Evolutionary conservation across 768 basidiomycete species (phyloP).

Genomic region (Hypsizygus marmoreus): DNA sequence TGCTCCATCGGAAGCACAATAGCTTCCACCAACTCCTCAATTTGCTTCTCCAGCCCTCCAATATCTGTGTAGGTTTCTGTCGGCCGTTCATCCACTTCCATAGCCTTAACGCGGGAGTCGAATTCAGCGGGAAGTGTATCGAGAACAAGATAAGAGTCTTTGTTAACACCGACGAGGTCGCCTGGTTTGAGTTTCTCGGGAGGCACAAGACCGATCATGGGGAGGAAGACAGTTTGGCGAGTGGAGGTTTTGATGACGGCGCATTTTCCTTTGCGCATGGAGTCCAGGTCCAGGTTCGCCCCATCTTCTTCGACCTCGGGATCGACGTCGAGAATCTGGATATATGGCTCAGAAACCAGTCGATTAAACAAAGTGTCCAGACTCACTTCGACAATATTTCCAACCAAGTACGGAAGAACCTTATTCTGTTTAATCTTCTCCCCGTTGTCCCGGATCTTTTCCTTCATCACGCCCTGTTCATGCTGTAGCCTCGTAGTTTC

Average conservation of each 20-base stretch:
- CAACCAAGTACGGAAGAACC: conserved; percentile 95
- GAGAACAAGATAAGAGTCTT: conserved; percentile 96
- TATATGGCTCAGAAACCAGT: conserved; percentile 8
- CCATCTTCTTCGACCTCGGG: conserved; percentile 93
- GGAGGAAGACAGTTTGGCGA: conserved; percentile 97
- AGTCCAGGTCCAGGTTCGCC: conserved; percentile 92
- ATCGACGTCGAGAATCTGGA: conserved; percentile 90
- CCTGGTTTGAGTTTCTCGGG: conserved; percentile 86
- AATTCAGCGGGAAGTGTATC: conserved; percentile 97
- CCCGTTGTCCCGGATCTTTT: conserved; percentile 97
- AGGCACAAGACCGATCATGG: conserved; percentile 95
- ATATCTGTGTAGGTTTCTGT: conserved; percentile 98
- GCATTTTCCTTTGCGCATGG: conserved; percentile 96
- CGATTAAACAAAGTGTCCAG: neutral
- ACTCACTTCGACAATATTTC: conserved; percentile 93
- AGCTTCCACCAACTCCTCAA: conserved; percentile 97
- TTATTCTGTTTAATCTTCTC: conserved; percentile 99
- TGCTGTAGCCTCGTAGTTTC: conserved; percentile 91
- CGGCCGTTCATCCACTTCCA: conserved; percentile 99
- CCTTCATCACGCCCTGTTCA: conserved; percentile 95
- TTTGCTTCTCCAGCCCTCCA: conserved; percentile 98
- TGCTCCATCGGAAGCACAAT: conserved; percentile 99
- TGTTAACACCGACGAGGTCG: conserved; percentile 98
- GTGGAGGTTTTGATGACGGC: conserved; percentile 99
- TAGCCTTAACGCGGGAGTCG: conserved; percentile 97